Evolutionary conservation across 2,329 filamentous ascomycete species (phyloP).

Genomic region (Aspergillus melleus): DNA sequence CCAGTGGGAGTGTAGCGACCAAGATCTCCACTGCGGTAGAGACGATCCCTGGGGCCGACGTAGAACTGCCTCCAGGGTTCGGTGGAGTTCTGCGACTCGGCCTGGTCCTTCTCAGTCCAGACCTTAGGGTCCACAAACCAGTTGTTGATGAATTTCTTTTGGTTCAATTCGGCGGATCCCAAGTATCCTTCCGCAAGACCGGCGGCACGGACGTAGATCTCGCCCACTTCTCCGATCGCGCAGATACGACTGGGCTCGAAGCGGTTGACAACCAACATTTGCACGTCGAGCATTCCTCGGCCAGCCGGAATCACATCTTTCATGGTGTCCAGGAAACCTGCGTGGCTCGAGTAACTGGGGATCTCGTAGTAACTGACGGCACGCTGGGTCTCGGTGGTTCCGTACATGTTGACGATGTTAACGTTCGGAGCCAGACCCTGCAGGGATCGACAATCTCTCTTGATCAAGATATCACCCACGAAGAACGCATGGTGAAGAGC

Average conservation of each 20-base stretch:
- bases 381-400: conserved; percentile 81
- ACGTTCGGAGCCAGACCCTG: conserved; percentile 73
- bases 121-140: conserved; percentile 78
- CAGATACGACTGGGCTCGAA: conserved; percentile 69
- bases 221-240: conserved; percentile 76
- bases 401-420: conserved; percentile 81
- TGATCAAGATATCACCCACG: conserved; percentile 87
- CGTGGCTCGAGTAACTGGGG: conserved; percentile 63
- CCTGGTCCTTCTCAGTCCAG: conserved; percentile 67
- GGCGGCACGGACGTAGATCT: conserved; percentile 78
- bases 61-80: conserved; percentile 80
- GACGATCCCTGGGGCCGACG: conserved; percentile 76
- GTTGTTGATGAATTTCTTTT: conserved; percentile 76
- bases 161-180: conserved; percentile 60
- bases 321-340: conserved; percentile 63
- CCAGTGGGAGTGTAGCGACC: conserved; percentile 71
- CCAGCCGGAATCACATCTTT: conserved; percentile 80
- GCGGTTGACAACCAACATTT: conserved; percentile 79
- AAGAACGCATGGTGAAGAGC: conserved; percentile 80
- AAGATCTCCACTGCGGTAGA: conserved; percentile 87
- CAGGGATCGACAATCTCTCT: conserved; percentile 74
- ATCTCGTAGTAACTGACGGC: conserved; percentile 83
- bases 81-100: conserved; percentile 48
- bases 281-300: conserved; percentile 83
- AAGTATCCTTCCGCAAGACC: conserved; percentile 83